A percentile compares a stretch with the other conserved stretches of the same genome.
Conservation (phyloP, 331 rosid species). For the Cydonia oblonga region DNA sequence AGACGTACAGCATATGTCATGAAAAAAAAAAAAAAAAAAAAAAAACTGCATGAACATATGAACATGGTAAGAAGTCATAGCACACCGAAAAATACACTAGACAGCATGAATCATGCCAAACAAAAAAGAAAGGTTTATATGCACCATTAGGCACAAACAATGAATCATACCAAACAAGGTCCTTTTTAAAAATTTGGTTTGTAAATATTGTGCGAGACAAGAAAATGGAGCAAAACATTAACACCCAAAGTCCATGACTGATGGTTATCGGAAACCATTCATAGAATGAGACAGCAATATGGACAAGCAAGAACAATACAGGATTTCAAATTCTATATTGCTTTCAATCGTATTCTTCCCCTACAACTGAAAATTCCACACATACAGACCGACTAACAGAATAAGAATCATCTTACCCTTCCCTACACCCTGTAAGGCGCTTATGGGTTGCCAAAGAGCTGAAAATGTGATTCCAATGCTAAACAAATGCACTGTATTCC, state of each 20-base stretch:
- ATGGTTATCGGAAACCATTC: not conserved
- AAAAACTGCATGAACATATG: not conserved
- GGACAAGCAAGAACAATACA: not conserved
- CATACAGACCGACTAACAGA: not conserved
- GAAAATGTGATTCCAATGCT: slow-evolving; percentile 96
- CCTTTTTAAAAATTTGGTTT: not conserved
- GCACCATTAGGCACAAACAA: not conserved
- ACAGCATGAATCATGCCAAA: not conserved
- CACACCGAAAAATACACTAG: not conserved
- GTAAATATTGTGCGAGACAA: not conserved
- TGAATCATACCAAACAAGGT: not conserved
- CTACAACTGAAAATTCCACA: not conserved
- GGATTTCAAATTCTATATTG: not conserved
- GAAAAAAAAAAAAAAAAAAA: not conserved
- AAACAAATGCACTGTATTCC: slow-evolving; percentile 78
- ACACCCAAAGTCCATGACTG: not conserved
- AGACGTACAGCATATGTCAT: not conserved
- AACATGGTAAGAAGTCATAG: not conserved
- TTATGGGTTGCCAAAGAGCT: slow-evolving; percentile 95
- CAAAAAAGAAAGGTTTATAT: not conserved
- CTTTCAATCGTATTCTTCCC: not conserved
- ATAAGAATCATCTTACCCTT: slow-evolving; percentile 40
- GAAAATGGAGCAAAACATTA: not conserved
- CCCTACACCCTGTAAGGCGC: slow-evolving; percentile 82
- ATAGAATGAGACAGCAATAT: not conserved